phyloP scores from a whole-genome alignment of 1,284 basidiomycete species.

The Ganoderma lucidum region DNA sequence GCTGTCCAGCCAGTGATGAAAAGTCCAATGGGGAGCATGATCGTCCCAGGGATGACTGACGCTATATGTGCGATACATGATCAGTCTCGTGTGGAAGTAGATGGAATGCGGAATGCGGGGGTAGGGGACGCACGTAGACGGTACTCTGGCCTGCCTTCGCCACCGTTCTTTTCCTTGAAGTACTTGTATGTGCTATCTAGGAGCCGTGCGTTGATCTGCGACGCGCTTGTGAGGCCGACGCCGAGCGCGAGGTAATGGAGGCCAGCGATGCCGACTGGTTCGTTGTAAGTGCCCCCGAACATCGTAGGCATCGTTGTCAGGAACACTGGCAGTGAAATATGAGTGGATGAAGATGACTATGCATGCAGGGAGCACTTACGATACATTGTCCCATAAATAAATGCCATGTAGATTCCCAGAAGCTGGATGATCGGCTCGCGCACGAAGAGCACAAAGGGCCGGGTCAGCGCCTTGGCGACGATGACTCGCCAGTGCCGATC shows the following conservation, averaged over 20 bases:
- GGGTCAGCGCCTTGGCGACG: slow-evolving; percentile 47
- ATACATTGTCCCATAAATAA: slow-evolving; percentile 62
- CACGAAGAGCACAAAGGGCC: slow-evolving; percentile 54
- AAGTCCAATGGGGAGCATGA: slow-evolving; percentile 65
- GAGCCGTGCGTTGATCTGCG: slow-evolving; percentile 66
- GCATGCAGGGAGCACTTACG: slow-evolving; percentile 45
- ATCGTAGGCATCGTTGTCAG: slow-evolving; percentile 73
- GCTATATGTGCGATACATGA: slow-evolving; percentile 45
- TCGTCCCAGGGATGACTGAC: slow-evolving; percentile 63
- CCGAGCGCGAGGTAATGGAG: slow-evolving; percentile 72
- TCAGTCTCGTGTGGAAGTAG: background rate
- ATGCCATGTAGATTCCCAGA: slow-evolving; percentile 56
- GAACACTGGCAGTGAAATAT: slow-evolving; percentile 49
- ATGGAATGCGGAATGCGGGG: background rate
- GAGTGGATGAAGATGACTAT: background rate
- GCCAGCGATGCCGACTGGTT: slow-evolving; percentile 63
- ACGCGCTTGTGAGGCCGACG: slow-evolving; percentile 56
- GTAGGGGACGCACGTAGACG: slow-evolving; percentile 37
- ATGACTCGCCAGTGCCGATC: slow-evolving; percentile 49
- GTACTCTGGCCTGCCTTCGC: slow-evolving; percentile 66
- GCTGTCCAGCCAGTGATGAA: slow-evolving; percentile 75
- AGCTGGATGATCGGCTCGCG: slow-evolving; percentile 56
- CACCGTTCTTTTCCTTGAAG: slow-evolving; percentile 58
- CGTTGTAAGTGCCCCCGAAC: slow-evolving; percentile 59
- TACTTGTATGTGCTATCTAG: slow-evolving; percentile 64